Percentiles rank a stretch among this genome's conserved stretches.
phyloP scores from a whole-genome alignment of 345 rosid species.

The Luvunga scandens region DNA sequence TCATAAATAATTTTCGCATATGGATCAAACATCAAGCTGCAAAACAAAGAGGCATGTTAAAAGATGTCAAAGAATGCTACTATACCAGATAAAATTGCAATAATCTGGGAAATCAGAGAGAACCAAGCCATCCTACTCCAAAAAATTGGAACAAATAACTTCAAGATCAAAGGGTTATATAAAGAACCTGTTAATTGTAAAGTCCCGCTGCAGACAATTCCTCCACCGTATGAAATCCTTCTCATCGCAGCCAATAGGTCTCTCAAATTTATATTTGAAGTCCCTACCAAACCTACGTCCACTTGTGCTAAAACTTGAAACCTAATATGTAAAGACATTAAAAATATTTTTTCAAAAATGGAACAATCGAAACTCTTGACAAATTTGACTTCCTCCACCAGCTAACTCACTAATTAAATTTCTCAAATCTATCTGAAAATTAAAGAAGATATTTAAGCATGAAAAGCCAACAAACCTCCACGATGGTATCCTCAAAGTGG shows the following conservation, averaged over 20 bases:
- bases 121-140: conserved; percentile 26
- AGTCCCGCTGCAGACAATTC: conserved; percentile 81
- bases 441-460: background rate
- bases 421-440: background rate
- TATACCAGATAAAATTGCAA: background rate
- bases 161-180: conserved; percentile 11
- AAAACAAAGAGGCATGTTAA: conserved; percentile 12
- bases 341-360: background rate
- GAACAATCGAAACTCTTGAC: background rate
- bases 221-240: conserved; percentile 72
- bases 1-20: conserved; percentile 76
- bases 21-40: conserved; percentile 95
- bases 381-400: background rate
- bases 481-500: conserved; percentile 38
- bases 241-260: conserved; percentile 45
- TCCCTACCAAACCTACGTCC: conserved; percentile 28
- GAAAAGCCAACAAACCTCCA: conserved; percentile 42
- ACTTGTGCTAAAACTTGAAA: conserved; percentile 67
- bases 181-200: conserved; percentile 87
- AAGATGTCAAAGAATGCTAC: background rate
- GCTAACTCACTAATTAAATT: background rate
- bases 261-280: conserved; percentile 26
- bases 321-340: conserved; percentile 33
- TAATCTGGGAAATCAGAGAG: conserved; percentile 5
- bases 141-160: conserved; percentile 26